A percentile compares a stretch with the other conserved stretches of the same genome.
phyloP scores from a whole-genome alignment of 495 filamentous ascomycete genomes.

The Penicillium robsamsonii region DNA sequence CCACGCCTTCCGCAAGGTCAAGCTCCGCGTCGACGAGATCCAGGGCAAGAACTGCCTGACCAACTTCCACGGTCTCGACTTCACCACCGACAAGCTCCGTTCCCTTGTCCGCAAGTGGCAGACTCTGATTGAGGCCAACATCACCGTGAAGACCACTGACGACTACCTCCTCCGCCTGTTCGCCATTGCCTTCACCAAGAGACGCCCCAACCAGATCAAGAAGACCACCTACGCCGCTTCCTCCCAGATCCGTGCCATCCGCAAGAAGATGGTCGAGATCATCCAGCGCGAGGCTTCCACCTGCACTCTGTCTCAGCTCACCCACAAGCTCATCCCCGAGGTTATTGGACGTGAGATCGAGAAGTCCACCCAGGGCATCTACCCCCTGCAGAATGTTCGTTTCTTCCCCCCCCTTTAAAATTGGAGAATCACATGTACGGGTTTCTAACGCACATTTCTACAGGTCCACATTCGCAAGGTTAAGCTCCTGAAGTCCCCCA shows the following conservation, averaged over 20 bases:
- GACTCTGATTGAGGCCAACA: constrained; percentile 96
- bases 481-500: constrained; percentile 95
- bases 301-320: constrained; percentile 92
- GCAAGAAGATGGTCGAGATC: constrained; percentile 99
- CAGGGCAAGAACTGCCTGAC: constrained; percentile 99
- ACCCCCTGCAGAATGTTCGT: constrained; percentile 96
- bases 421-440: neutral
- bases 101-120: constrained; percentile 99
- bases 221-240: constrained; percentile 97
- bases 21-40: constrained; percentile 96
- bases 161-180: constrained; percentile 98
- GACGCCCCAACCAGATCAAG: constrained; percentile 98
- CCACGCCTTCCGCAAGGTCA: constrained; percentile 98
- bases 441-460: constrained; percentile 27
- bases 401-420: neutral
- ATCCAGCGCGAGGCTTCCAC: constrained; percentile 91
- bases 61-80: constrained; percentile 99
- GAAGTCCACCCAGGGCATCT: constrained; percentile 98
- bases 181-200: constrained; percentile 98
- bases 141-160: constrained; percentile 99
- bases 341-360: constrained; percentile 99
- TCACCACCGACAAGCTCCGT: constrained; percentile 99
- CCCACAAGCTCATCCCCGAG: constrained; percentile 96
- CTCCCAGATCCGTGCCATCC: constrained; percentile 93
- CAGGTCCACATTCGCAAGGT: constrained; percentile 99